Evolutionary conservation across 2,329 filamentous ascomycete species (phyloP), one percentile per base, ranked within the genome.

Genomic region (Colletotrichum tabaci): DNA sequence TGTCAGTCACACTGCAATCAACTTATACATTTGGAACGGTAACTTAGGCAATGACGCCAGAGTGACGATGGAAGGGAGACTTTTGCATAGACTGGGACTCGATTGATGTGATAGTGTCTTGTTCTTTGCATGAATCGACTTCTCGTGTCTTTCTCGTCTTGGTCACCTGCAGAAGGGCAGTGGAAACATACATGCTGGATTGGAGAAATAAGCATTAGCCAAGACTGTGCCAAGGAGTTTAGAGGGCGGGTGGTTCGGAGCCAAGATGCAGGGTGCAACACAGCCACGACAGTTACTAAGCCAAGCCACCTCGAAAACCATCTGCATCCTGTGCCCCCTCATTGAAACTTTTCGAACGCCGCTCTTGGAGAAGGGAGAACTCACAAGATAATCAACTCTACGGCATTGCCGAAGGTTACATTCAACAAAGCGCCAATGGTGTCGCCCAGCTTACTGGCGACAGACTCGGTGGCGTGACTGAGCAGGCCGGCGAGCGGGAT

Each of bases 401-500:
- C 93, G 26, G 92, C 91, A 79, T 95, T 94, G 75, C 93, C 92
- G 83, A 94, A 94, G 10, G 92, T 94, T 72, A 94, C 90, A 77
- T 94, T 94, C 79, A 94, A 87, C 76, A 94, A 81, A 44, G 92
- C 92, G 66, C 92, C 92, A 56, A 94, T 84, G 4, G 91, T 91
- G 78, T 94, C 92, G 63, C 92, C 93, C 82, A 95, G 87, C 75
- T 90, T 89, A 74, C 87, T 87, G 58, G 93, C 92, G 69, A 94
- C 92, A 68, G 90, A 92, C 82, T 95, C 93, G 18, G 93, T 95
- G 46, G 93, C 92, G 81, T 91, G 90, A 76, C 90, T 90, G 75
- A 95, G 84, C 64, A 95, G 82, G 67, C 91, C 92, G 61, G 93
- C 93, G 73, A 95, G 85, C 35, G 93, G 93, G 71, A 95, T 88